Evolutionary conservation across 2,329 filamentous ascomycete genomes (phyloP), one percentile per base, ranked within the genome.

Genomic region (Penicillium capsulatum): DNA sequence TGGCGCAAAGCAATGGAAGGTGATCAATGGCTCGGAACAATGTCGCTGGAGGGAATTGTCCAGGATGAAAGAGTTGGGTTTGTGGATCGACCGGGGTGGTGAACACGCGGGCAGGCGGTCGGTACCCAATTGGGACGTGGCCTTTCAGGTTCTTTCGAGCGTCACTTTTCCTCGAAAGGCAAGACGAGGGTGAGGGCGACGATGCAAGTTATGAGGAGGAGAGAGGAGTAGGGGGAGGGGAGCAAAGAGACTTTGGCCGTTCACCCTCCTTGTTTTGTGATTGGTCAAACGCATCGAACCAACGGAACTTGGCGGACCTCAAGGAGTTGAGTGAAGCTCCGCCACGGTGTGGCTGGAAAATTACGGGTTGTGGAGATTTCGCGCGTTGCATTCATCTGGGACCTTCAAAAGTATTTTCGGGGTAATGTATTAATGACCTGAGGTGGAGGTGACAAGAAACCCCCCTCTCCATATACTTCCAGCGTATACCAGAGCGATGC

Each of bases 221-320:
- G 36, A 36, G 34, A 36, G n/a, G 31, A 38, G 32, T 27, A 31
- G 27, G 36, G 37, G 38, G 34, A 28, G 32, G 32, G 34, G 19
- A 45, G 27, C 37, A 36, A 45, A 44, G 41, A 47, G 45, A 48
- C 45, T 49, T 47, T 40, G 43, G 33, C 38, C 22, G 29, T 32
- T 40, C 30, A 24, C 11, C 14, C 17, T 17, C 24, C 17, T 29
- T 32, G 22, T 16, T 9, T n/a, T 31, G 33, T 47, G 41, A 50
- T 50, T 50, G 47, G 47, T 19, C 40, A 17, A n/a, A n/a, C n/a
- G n/a, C n/a, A n/a, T n/a, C n/a, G n/a, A 38, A 27, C 31, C 10
- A 11, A 17, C 44, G 47, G 47, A 50, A 48, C 37, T 29, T 28
- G 40, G 32, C 48, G 48, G 48, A 44, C 41, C 38, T 40, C 15